These are phyloP conservation scores for Trematosphaeria pertusa DNA, from an alignment of 2,329 filamentous ascomycete species.

Conservation along the genomic window DNA sequence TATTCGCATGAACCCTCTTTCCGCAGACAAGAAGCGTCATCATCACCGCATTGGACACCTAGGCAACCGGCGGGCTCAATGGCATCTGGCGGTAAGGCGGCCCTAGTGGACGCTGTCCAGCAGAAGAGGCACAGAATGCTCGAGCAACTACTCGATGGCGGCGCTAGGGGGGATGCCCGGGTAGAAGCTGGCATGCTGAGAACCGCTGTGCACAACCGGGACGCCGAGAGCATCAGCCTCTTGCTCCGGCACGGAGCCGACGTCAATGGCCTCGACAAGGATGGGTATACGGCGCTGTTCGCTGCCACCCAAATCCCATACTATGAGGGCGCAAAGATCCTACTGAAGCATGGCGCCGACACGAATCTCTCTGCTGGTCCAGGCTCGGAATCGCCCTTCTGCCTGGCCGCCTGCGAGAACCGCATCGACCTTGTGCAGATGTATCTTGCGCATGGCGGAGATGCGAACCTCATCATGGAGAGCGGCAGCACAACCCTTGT, in stretches of 20 bases:
- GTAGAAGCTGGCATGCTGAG: constrained; percentile 42
- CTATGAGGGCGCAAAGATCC: constrained; percentile 55
- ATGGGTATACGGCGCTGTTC: constrained; percentile 37
- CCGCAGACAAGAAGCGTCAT: constrained; percentile 11
- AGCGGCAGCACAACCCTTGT: constrained; percentile 66
- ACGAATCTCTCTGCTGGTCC: constrained; percentile 62
- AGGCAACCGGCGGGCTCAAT: constrained; percentile 34
- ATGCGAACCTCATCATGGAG: constrained; percentile 60
- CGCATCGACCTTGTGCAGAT: constrained; percentile 64
- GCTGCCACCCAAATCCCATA: constrained; percentile 35
- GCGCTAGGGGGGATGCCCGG: constrained; percentile 34
- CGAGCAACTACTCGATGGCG: constrained; percentile 42
- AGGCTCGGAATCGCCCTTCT: constrained; percentile 62
- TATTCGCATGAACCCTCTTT: constrained; percentile 22
- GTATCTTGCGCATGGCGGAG: constrained; percentile 66
- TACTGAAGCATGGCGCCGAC: constrained; percentile 53
- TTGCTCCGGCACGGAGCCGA: constrained; percentile 40
- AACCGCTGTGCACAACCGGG: constrained; percentile 38
- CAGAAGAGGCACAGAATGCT: constrained; percentile 69
- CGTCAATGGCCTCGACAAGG: constrained; percentile 38
- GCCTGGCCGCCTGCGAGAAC: constrained; percentile 56
- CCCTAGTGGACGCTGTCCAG: constrained; percentile 62
- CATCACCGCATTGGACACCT: constrained; percentile 24
- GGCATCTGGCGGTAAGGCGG: constrained; percentile 42
- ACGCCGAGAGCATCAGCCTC: constrained; percentile 35